These are phyloP conservation scores for Paramecium tetraurelia DNA, from an alignment of 73 alveolate genomes.

Conservation along the genomic window DNA sequence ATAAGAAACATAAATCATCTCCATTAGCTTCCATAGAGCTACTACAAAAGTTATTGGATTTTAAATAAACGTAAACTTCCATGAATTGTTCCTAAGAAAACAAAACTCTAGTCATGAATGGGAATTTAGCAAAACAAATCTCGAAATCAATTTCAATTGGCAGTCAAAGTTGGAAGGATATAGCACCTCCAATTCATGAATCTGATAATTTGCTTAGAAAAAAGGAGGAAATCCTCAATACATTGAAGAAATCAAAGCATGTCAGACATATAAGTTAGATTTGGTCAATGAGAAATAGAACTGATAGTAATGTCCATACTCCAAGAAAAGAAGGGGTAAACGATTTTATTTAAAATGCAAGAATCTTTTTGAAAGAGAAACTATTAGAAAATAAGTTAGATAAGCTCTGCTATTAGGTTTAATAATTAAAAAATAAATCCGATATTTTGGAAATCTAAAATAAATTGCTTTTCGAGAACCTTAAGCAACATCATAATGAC, in stretches of 20 bases:
- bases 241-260: neutral
- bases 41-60: neutral
- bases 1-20: neutral
- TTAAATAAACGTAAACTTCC: neutral
- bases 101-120: neutral
- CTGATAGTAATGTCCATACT: neutral
- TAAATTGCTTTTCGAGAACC: neutral
- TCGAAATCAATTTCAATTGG: neutral
- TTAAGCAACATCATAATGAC: neutral
- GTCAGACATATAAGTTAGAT: neutral
- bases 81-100: neutral
- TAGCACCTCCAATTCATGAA: neutral
- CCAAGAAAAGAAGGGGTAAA: neutral
- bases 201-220: neutral
- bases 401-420: neutral
- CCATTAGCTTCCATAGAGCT: neutral
- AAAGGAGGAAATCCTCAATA: neutral
- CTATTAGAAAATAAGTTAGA: slow-evolving; percentile 10
- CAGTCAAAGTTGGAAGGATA: neutral
- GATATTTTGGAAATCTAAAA: slow-evolving; percentile 13
- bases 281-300: neutral
- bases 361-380: neutral
- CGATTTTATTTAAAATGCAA: neutral
- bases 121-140: neutral
- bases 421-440: neutral